Percentiles rank a stretch among this genome's conserved stretches.
These are phyloP conservation scores for Scenedesmus sp. DNA, from an alignment of 163 green algal genomes.

Conservation along the genomic window DNA sequence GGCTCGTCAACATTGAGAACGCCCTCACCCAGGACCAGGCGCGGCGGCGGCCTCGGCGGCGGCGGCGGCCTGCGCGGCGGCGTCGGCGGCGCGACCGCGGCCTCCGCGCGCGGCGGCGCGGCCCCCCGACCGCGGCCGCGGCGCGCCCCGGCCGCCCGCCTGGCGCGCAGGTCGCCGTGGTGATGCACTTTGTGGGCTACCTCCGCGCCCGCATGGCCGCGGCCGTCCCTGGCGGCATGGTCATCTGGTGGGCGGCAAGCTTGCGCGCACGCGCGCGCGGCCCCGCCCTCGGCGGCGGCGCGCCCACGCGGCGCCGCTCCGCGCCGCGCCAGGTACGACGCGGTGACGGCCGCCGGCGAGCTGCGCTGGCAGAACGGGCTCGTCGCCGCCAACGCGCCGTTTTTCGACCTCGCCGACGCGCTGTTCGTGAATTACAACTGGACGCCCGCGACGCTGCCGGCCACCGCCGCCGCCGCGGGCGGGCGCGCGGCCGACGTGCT, in stretches of 20 bases:
- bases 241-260: slow-evolving; percentile 49
- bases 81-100: too few species aligned
- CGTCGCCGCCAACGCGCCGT: slow-evolving; percentile 49
- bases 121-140: too few species aligned
- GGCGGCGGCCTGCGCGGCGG: too few species aligned
- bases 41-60: too few species aligned
- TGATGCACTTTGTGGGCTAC: slow-evolving; percentile 53
- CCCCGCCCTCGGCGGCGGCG: not conserved
- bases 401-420: slow-evolving; percentile 53
- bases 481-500: not conserved
- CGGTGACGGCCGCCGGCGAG: slow-evolving; percentile 51
- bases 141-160: too few species aligned
- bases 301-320: not conserved
- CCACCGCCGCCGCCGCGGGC: not conserved
- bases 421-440: slow-evolving; percentile 59
- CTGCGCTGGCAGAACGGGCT: slow-evolving; percentile 58
- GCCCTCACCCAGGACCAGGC: not conserved
- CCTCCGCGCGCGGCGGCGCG: too few species aligned
- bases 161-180: slow-evolving; percentile 11
- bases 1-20: slow-evolving; percentile 51
- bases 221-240: slow-evolving; percentile 40
- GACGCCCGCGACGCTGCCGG: not conserved
- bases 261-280: too few species aligned
- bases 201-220: slow-evolving; percentile 48
- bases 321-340: slow-evolving; percentile 54